Conservation (phyloP, 768 basidiomycete species). For the Mycena leptocephala region DNA sequence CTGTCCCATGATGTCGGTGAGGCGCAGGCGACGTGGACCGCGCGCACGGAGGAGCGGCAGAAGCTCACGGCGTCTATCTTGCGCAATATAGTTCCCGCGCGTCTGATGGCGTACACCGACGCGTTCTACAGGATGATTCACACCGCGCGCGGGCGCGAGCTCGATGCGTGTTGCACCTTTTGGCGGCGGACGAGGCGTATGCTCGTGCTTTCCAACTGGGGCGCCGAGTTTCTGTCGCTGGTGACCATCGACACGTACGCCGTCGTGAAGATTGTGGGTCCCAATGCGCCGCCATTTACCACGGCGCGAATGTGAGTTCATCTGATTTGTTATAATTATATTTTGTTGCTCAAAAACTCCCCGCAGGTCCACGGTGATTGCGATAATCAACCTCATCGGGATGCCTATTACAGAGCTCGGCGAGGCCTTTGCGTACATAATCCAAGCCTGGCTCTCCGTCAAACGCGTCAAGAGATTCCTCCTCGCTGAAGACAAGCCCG, state of each 20-base stretch:
- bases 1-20: conserved; percentile 1
- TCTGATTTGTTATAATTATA: too few relatives aligned
- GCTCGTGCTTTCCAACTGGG: conserved; percentile 9
- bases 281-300: too few relatives aligned
- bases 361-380: conserved; percentile 10
- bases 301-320: too few relatives aligned
- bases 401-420: conserved; percentile 22
- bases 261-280: too few relatives aligned
- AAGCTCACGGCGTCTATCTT: conserved; percentile 9
- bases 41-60: not conserved
- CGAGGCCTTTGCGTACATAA: conserved; percentile 14
- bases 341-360: too few relatives aligned
- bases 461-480: conserved; percentile 12
- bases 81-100: conserved; percentile 9
- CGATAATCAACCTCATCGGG: conserved; percentile 19
- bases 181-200: conserved; percentile 13
- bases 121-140: too few relatives aligned
- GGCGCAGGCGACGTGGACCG: conserved; percentile 16
- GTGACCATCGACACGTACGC: too few relatives aligned
- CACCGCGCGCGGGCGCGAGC: conserved; percentile 9
- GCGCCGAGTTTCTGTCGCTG: too few relatives aligned
- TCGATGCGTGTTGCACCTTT: not conserved
- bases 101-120: too few relatives aligned
- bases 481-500: not conserved
- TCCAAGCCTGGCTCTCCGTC: conserved; percentile 11